These are phyloP conservation scores for Colletotrichum gloeosporioides DNA, from an alignment of 2,329 filamentous ascomycete species.

Conservation along the genomic window DNA sequence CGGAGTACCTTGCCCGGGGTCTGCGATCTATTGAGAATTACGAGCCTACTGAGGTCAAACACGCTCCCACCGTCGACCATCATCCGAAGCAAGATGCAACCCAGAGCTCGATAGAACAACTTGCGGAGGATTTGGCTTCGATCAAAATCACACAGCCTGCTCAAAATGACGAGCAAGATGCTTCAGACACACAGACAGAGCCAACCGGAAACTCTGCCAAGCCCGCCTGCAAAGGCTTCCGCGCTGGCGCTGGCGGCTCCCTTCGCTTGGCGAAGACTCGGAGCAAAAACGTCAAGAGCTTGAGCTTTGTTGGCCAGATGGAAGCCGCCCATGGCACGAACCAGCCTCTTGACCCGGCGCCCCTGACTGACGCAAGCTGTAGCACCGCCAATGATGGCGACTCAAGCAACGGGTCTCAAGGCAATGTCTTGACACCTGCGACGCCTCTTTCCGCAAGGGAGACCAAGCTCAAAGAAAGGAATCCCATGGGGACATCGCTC, in stretches of 20 bases:
- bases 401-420: neutral
- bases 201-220: neutral
- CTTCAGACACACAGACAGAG: neutral
- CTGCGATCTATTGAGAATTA: neutral
- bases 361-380: neutral
- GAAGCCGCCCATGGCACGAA: neutral
- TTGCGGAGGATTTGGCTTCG: neutral
- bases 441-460: neutral
- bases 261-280: conserved; percentile 36
- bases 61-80: neutral
- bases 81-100: neutral
- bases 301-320: neutral
- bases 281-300: conserved; percentile 19
- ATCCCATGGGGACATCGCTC: no score
- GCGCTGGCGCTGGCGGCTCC: conserved; percentile 36
- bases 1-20: neutral
- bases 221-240: conserved; percentile 26
- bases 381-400: neutral
- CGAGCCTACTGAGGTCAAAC: neutral
- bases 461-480: neutral
- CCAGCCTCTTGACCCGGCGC: neutral
- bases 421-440: neutral
- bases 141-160: neutral
- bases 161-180: neutral
- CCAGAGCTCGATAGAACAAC: neutral